Percentiles rank a stretch among this genome's conserved stretches.
Conservation (phyloP, 2,329 filamentous ascomycete species). For the Coniella vitis region DNA sequence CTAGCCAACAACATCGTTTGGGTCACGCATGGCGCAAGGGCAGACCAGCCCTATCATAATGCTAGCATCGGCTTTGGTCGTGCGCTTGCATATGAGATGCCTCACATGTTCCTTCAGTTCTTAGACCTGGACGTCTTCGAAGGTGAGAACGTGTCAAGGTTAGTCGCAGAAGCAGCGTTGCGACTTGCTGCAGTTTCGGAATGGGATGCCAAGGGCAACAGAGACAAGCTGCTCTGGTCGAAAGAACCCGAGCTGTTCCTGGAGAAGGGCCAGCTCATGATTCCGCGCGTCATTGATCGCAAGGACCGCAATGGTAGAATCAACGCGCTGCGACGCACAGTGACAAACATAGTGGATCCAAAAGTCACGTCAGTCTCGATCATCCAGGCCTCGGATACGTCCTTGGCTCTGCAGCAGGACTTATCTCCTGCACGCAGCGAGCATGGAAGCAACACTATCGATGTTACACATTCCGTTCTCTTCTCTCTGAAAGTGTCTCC, state of each 20-base stretch:
- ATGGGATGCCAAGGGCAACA: background rate
- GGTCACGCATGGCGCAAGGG: constrained; percentile 19
- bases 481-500: background rate
- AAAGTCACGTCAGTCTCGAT: background rate
- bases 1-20: constrained; percentile 18
- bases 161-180: constrained; percentile 16
- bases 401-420: background rate
- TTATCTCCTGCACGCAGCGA: too few species aligned
- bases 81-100: constrained; percentile 14
- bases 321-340: constrained; percentile 17
- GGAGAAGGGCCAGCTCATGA: constrained; percentile 19
- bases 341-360: constrained; percentile 8
- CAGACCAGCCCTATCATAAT: constrained; percentile 19
- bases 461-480: background rate
- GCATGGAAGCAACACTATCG: too few species aligned
- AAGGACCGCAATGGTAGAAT: constrained; percentile 15
- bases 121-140: constrained; percentile 17
- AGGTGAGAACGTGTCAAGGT: constrained; percentile 18
- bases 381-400: background rate
- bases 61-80: constrained; percentile 21
- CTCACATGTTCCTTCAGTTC: constrained; percentile 18
- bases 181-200: background rate
- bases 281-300: constrained; percentile 22
- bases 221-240: background rate
- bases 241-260: constrained; percentile 24